Base-by-base conservation (phyloP, 495 filamentous ascomycete species). In the Durotheca rogersii region DNA sequence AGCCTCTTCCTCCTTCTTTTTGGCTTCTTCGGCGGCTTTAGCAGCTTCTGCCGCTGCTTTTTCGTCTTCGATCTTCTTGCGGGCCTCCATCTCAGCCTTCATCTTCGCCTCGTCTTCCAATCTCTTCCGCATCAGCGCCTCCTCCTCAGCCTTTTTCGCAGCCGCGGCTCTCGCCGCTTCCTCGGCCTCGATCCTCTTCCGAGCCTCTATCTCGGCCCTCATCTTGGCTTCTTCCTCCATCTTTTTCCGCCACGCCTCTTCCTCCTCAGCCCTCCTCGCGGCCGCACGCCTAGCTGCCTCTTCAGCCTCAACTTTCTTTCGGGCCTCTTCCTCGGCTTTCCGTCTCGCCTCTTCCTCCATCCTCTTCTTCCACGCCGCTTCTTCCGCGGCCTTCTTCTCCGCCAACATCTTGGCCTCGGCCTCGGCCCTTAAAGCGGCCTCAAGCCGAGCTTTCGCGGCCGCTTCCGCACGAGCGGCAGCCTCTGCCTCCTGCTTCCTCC, bases 401-500 rank as follows among this genome's bases (percentile, higher is more conserved):
- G 70, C 72, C 9, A 64, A 67, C 1, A 52, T 70, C 38, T 70
- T 68, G 19, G 71, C 71, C 40, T 70, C 72, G 7, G 57, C 61
- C 42, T 73, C 70, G 31, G 69, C 71, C 42, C 63, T 68, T 19
- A 64, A 52, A 7, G 58, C 63, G n/a, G 71, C 69, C 14, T 74
- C 69, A n/a, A 73, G 44, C 38, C 68, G 66, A 7, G 58, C 65
- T 30, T 60, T 62, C 29, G 70, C 65, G 18, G 65, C 66, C 0
- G 70, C 72, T 40, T 72, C 71, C 6, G 67, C 71, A 1, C 64
- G 56, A n/a, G 72, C 74, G 14, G 66, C 67, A 5, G 71, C 67
- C 32, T 75, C 72, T 3, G 78, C 76, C 27, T 80, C 79, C 32
- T 64, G 73, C 37, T 69, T 77, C 19, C 69, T 70, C 52, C 72